Evolutionary conservation across 257 asterid species (phyloP).

Genomic region (Ballota nigra): DNA sequence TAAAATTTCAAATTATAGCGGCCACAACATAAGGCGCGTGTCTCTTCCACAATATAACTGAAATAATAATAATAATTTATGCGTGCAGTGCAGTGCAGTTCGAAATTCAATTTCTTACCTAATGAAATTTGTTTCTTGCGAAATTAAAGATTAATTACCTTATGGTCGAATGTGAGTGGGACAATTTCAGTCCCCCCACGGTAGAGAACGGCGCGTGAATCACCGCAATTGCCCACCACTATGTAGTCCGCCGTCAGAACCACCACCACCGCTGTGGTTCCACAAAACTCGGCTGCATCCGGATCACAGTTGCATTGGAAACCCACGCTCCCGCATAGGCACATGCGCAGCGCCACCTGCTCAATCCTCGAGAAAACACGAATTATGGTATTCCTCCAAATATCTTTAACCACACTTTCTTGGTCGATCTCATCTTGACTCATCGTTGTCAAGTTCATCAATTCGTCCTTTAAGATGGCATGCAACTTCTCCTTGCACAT

Average conservation of each 20-base stretch:
- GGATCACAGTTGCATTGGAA: slow-evolving; percentile 45
- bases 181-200: slow-evolving; percentile 44
- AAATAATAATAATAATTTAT: too few species aligned
- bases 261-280: slow-evolving; percentile 72
- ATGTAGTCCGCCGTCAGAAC: slow-evolving; percentile 50
- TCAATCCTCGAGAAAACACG: slow-evolving; percentile 28
- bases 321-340: slow-evolving; percentile 22
- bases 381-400: slow-evolving; percentile 33
- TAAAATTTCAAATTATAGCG: too few species aligned
- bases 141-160: slow-evolving; percentile 31
- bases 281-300: slow-evolving; percentile 34
- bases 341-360: slow-evolving; percentile 17
- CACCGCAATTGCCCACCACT: slow-evolving; percentile 67
- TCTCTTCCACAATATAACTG: too few species aligned
- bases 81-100: too few species aligned
- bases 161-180: slow-evolving; percentile 69
- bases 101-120: background rate
- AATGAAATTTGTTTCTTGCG: too few species aligned
- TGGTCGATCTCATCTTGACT: background rate
- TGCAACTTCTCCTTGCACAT: slow-evolving; percentile 65
- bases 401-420: slow-evolving; percentile 15
- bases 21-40: too few species aligned
- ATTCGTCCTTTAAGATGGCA: slow-evolving; percentile 47
- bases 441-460: slow-evolving; percentile 27
- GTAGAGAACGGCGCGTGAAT: slow-evolving; percentile 74